Conservation (phyloP, 176 grass and related monocot genomes). For the Alloteropsis semialata region DNA sequence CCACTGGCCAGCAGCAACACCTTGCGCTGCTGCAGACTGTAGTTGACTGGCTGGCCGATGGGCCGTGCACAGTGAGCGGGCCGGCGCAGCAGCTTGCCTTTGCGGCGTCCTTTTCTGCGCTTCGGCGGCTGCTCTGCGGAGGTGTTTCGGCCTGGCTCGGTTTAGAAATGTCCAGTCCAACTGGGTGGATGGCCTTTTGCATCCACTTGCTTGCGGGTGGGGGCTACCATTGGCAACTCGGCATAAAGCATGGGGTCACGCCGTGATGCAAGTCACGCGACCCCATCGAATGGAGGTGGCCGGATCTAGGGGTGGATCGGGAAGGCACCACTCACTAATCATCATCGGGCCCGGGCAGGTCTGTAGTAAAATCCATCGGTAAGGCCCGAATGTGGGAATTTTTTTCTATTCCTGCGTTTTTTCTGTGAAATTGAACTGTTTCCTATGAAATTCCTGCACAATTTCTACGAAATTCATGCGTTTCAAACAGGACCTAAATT, state of each 20-base stretch:
- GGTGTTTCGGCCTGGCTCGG: not conserved
- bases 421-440: too few species aligned
- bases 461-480: too few species aligned
- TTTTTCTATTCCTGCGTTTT: too few species aligned
- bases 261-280: not conserved
- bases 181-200: not conserved
- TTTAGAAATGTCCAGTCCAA: too few species aligned
- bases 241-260: not conserved
- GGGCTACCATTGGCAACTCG: not conserved
- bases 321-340: not conserved
- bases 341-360: too few species aligned
- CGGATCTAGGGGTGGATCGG: not conserved
- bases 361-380: too few species aligned
- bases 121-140: not conserved
- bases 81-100: not conserved
- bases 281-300: not conserved
- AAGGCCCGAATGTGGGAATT: too few species aligned
- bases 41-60: too few species aligned
- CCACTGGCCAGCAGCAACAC: too few species aligned
- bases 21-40: too few species aligned
- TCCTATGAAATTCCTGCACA: too few species aligned
- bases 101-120: not conserved
- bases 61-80: not conserved
- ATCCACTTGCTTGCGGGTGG: not conserved
- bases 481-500: too few species aligned